Conservation (phyloP, 768 basidiomycete genomes). For the Mycena latifolia region DNA sequence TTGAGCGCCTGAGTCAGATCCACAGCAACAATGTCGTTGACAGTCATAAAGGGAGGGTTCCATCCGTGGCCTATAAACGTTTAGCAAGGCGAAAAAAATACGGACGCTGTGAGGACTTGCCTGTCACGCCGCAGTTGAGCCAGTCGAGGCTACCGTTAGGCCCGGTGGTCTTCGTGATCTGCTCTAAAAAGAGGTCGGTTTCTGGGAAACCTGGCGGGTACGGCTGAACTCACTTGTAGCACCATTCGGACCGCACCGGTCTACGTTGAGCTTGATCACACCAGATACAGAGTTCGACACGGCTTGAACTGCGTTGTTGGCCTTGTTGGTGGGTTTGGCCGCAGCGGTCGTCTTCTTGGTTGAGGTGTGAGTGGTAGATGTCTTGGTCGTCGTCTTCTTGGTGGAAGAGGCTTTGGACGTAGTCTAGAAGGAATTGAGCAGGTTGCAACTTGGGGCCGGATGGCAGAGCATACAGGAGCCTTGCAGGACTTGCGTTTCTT, state of each 20-base stretch:
- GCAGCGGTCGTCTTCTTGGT: conserved; percentile 10
- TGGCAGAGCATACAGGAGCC: conserved; percentile 10
- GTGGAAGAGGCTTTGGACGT: neutral
- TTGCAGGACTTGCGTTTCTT: conserved; percentile 32
- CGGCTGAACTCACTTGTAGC: conserved; percentile 56
- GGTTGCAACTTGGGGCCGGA: neutral
- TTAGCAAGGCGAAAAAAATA: neutral
- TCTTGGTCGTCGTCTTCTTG: conserved; percentile 7
- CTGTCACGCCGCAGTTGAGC: conserved; percentile 82
- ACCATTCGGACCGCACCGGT: conserved; percentile 61
- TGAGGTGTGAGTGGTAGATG: neutral
- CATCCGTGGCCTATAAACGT: conserved; percentile 59
- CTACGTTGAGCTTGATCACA: conserved; percentile 50
- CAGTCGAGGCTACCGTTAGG: conserved; percentile 82
- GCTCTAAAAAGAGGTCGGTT: conserved; percentile 41
- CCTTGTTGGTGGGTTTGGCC: neutral
- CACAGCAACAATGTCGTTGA: conserved; percentile 63
- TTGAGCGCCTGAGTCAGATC: conserved; percentile 63
- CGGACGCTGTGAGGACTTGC: neutral
- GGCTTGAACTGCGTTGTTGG: too few relatives aligned
- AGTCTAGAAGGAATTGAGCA: conserved; percentile 2
- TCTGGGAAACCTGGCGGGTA: neutral
- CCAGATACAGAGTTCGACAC: conserved; percentile 34
- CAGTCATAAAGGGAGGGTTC: conserved; percentile 73
- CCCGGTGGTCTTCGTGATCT: conserved; percentile 63